Base-by-base conservation (phyloP, 2,329 filamentous ascomycete genomes). In the Aaosphaeria arxii region DNA sequence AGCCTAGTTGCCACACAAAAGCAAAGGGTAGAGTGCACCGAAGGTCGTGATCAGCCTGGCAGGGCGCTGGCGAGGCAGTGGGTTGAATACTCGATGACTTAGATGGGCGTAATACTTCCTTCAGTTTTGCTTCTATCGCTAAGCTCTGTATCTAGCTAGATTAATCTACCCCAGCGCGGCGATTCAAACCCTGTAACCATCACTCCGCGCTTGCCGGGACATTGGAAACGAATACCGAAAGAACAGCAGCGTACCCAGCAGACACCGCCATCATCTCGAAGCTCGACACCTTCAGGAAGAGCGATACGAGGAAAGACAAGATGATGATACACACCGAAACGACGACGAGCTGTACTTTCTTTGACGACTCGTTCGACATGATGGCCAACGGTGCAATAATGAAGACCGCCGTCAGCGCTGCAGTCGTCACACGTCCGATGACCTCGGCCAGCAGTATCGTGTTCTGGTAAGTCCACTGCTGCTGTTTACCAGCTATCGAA, bases 251-350 rank as follows among this genome's bases (percentile, higher is more conserved):
- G 41, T 61, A 61, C 9, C 36, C 49, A 43, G 58, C 58, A 30
- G 55, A 56, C 36, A 58, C 49, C 30, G 51, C 54, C 57, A 62
- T 61, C 40, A 54, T 58, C 52, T 61, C 50, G 40, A 61, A 54
- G 46, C 54, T 62, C 28, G 58, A 58, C 24, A 58, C 55, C 50
- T 54, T 59, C 28, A 57, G 40, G 11, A 55, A 47, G 24, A 55
- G 43, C 24, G 57, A 60, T 5, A 62, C 47, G 7, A 60, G 51
- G 40, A 59, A 51, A 35, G 47, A 48, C 42, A 59, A 51, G 11
- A 54, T 36, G 7, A 56, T 11, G 13, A 60, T 49, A 40, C 45
- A 62, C 5, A 52, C 46, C 5, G 52, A 57, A 30, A 57, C 40
- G 11, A 56, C 46, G 32, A 47, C 31, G 9, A 60, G 47, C 48